Evolutionary conservation across 2,329 filamentous ascomycete species (phyloP).

Genomic region (Aschersonia sp.): DNA sequence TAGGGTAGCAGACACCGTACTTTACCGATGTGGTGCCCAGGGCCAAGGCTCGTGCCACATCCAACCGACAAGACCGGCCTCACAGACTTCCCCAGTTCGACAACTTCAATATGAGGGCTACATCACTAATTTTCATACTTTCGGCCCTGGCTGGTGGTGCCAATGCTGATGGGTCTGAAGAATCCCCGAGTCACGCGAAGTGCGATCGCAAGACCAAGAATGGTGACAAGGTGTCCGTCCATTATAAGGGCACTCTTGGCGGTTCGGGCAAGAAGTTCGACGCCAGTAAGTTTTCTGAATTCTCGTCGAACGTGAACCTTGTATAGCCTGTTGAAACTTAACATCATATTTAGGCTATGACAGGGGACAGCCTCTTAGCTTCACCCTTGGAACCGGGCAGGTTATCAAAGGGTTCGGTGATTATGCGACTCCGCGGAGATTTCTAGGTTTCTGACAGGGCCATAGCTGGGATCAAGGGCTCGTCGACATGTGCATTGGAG

Average conservation of each 20-base stretch:
- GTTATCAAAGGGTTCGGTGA: slow-evolving; percentile 70
- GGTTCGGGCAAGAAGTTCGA: slow-evolving; percentile 69
- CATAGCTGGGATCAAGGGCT: slow-evolving; percentile 78
- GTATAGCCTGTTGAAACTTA: neutral
- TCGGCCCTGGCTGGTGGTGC: slow-evolving; percentile 34
- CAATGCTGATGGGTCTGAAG: slow-evolving; percentile 45
- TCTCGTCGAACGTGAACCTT: neutral
- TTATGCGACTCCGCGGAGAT: neutral
- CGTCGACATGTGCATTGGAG: slow-evolving; percentile 87
- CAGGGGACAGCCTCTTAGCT: slow-evolving; percentile 59
- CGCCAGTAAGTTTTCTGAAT: slow-evolving; percentile 33
- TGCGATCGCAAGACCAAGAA: slow-evolving; percentile 65
- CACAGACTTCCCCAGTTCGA: too few species aligned
- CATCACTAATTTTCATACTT: slow-evolving; percentile 33
- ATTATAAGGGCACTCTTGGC: slow-evolving; percentile 75
- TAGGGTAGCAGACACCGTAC: too few species aligned
- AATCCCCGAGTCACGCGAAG: slow-evolving; percentile 57
- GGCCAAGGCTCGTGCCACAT: too few species aligned
- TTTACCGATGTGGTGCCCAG: too few species aligned
- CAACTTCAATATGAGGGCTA: slow-evolving; percentile 29
- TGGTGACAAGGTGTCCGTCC: slow-evolving; percentile 71
- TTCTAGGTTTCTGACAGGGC: slow-evolving; percentile 6
- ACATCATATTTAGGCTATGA: slow-evolving; percentile 44
- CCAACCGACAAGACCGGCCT: too few species aligned
- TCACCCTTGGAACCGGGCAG: slow-evolving; percentile 63